Base-by-base conservation (phyloP, 1,139 yeast species). In the Candida sojae region DNA sequence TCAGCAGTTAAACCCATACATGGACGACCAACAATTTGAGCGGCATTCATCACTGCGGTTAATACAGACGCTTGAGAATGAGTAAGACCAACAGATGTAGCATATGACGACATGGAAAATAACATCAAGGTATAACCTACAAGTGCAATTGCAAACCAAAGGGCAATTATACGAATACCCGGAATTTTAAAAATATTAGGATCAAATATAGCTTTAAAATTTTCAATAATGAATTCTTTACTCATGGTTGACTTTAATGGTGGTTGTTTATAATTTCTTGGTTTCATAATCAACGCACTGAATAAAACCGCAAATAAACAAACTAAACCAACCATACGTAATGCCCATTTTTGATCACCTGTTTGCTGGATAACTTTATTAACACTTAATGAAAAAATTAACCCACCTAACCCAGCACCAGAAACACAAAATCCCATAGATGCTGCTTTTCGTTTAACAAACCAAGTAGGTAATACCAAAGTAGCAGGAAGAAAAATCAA, bases 351-450 rank as follows among this genome's bases (percentile, higher is more conserved):
- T 52, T 79, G 87, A 57, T 80, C 71, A 0, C 87, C 86, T 6
- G 83, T 73, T 12, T 64, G 63, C 26, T 73, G 63, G 41, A 83
- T 70, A 23, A 84, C 60, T 29, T 70, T 69, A 55, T 80, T 77
- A 31, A 80, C 65, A 25, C 77, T 71, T 40, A 82, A 64, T 2
- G 83, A 73, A 56, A 80, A 82, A 0, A 79, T 66, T 35, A 83
- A 70, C 31, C 89, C 90, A n/a, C 89, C 90, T 9, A 80, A 53
- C 9, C 90, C 90, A 8, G 86, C 72, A 2, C 90, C 90, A 11
- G 79, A 60, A 34, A 82, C 82, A n/a, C 78, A 67, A 13, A 83
- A 61, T 0, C 88, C 89, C 68, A 80, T 73, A 0, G 87, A 85
- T 6, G 80, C 61, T n/a, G 86, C 82, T 53, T 82, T 68, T 41